Percentiles rank a stretch among this genome's conserved stretches.
Conservation (phyloP, 345 rosid genomes). For the Brassica cretica region DNA sequence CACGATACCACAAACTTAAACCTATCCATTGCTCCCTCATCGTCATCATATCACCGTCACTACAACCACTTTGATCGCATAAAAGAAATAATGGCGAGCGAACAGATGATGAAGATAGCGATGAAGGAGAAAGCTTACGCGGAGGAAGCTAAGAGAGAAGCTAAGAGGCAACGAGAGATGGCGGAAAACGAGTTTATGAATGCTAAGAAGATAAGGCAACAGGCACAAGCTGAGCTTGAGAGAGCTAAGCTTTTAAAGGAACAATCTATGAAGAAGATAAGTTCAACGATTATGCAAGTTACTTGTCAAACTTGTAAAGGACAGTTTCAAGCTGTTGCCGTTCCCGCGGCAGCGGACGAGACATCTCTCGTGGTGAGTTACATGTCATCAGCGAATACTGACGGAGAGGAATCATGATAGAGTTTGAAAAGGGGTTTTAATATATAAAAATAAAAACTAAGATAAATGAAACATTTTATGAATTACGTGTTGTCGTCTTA, state of each 20-base stretch:
- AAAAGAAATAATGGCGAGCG: slow-evolving; percentile 50
- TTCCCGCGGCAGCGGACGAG: slow-evolving; percentile 52
- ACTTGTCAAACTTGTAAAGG: slow-evolving; percentile 80
- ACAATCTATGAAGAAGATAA: slow-evolving; percentile 68
- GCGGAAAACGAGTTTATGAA: slow-evolving; percentile 71
- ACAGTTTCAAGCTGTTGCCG: slow-evolving; percentile 51
- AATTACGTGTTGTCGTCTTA: slow-evolving; percentile 1
- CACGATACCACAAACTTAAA: slow-evolving; percentile 49
- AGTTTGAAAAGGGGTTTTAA: slow-evolving; percentile 8
- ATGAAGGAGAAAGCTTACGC: slow-evolving; percentile 69
- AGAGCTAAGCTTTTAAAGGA: slow-evolving; percentile 67
- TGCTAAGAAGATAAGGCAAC: slow-evolving; percentile 74
- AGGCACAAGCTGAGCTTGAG: slow-evolving; percentile 66
- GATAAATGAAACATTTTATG: slow-evolving; percentile 10
- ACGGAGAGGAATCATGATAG: slow-evolving; percentile 53
- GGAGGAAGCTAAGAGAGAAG: slow-evolving; percentile 65
- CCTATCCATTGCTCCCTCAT: slow-evolving; percentile 64
- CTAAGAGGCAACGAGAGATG: slow-evolving; percentile 70
- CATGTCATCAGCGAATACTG: slow-evolving; percentile 80
- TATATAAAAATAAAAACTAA: neutral
- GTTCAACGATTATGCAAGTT: slow-evolving; percentile 60
- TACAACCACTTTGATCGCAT: slow-evolving; percentile 40
- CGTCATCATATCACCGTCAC: slow-evolving; percentile 30
- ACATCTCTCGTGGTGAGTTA: slow-evolving; percentile 74
- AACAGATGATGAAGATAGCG: slow-evolving; percentile 54